Conservation (phyloP, 2,329 filamentous ascomycete genomes). For the Pseudocercospora eumusae region DNA sequence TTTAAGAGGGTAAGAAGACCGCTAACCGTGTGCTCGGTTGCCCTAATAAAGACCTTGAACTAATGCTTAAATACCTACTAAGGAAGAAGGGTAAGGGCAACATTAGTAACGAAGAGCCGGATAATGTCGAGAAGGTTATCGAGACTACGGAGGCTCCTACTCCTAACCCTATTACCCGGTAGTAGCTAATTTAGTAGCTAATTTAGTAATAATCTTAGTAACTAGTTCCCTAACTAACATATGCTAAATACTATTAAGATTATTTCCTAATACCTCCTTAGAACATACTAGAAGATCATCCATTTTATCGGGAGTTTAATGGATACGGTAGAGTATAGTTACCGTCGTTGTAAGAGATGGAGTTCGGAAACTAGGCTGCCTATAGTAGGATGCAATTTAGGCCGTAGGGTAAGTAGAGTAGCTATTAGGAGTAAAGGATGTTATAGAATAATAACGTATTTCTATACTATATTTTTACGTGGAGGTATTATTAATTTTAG, state of each 20-base stretch:
- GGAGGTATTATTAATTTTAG: conserved; percentile 3
- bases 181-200: neutral
- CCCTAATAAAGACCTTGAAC: neutral
- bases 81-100: neutral
- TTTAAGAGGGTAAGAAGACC: neutral
- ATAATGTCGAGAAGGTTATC: neutral
- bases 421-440: too few species aligned
- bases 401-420: too few species aligned
- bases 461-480: conserved; percentile 4
- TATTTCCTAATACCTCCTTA: neutral
- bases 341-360: neutral
- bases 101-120: neutral
- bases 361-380: neutral
- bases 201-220: neutral
- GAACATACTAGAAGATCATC: conserved; percentile 1
- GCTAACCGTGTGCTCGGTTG: neutral
- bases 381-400: too few species aligned
- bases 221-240: too few species aligned
- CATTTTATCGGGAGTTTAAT: neutral
- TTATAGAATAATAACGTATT: neutral
- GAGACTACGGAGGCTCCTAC: neutral
- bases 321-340: neutral
- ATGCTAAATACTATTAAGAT: neutral
- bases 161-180: neutral
- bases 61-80: neutral